Base-by-base conservation (phyloP, 1,284 basidiomycete species). In the Rhodotorula sp. region DNA sequence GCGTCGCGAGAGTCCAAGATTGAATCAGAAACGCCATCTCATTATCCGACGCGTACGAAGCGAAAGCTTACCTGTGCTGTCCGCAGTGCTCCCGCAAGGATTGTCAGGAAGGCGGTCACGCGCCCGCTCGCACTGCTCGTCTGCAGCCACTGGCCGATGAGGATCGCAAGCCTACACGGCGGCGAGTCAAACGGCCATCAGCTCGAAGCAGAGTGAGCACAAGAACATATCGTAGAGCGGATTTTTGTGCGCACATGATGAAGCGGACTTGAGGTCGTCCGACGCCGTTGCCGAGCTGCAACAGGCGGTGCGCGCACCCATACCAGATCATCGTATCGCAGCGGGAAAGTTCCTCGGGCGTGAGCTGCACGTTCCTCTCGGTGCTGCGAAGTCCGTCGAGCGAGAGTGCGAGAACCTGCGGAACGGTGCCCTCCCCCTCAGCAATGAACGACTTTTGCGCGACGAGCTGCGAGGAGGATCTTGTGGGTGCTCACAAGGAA, bases 371-470 rank as follows among this genome's bases (percentile, higher is more conserved):
- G 20, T 39, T 23, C 1, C 49, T 46, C 3, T 46, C n/a, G 23
- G 68, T 56, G 39, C 65, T 62, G 15, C 72, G 62, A 1, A 74
- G 57, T 2, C 72, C 72, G 48, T 71, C 72, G 51, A 74, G n/a
- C 5, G 67, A 64, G 29, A 74, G 58, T 3, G 68, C 48, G 58
- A 68, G 63, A 26, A 72, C 62, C 72, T 74, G 63, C 21, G 20
- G 54, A 39, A 39, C 10, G 39, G 39, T 8, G 39, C 10, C 48
- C 49, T 8, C 43, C 31, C 18, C 14, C 34, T n/a, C 21, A 43
- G n/a, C 16, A 20, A 16, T 39, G 48, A n/a, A 46, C 26, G 2
- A 31, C 26, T 4, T 8, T 62, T 31, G 15, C 31, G 8, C 21
- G 10, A 34, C 3, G 14, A n/a, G 7, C 12, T 16, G 39, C 29